Evolutionary conservation across 352 stramenopile species (phyloP).

Genomic region (Globisporangium splendens): DNA sequence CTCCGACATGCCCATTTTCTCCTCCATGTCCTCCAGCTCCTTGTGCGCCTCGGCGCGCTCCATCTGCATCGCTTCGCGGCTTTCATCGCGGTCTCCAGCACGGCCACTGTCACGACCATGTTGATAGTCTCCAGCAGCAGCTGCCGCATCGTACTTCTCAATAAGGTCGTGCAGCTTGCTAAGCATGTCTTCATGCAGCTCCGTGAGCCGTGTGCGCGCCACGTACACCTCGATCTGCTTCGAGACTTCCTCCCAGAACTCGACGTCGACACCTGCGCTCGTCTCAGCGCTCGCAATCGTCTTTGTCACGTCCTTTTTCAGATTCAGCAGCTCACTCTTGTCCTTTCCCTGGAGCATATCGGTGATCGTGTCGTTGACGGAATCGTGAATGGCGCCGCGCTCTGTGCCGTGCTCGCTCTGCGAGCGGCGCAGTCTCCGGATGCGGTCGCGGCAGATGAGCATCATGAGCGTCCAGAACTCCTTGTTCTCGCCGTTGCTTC

Average conservation of each 20-base stretch:
- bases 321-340: slow-evolving; percentile 32
- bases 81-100: slow-evolving; percentile 51
- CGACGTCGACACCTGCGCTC: slow-evolving; percentile 79
- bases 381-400: slow-evolving; percentile 79
- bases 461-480: slow-evolving; percentile 88
- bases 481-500: slow-evolving; percentile 43
- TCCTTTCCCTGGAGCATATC: slow-evolving; percentile 89
- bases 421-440: slow-evolving; percentile 46
- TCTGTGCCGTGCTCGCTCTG: slow-evolving; percentile 72
- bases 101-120: slow-evolving; percentile 12
- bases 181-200: slow-evolving; percentile 95
- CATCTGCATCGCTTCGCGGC: slow-evolving; percentile 63
- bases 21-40: slow-evolving; percentile 61
- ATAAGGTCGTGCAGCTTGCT: slow-evolving; percentile 86
- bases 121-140: slow-evolving; percentile 15
- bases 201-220: slow-evolving; percentile 81
- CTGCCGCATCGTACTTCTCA: slow-evolving; percentile 26
- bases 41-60: slow-evolving; percentile 56
- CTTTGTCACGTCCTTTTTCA: slow-evolving; percentile 59
- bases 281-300: slow-evolving; percentile 59
- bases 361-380: slow-evolving; percentile 84
- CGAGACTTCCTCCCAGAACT: slow-evolving; percentile 93
- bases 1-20: slow-evolving; percentile 87
- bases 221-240: slow-evolving; percentile 92
- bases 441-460: slow-evolving; percentile 75